Evolutionary conservation across 2,329 filamentous ascomycete species (phyloP).

Genomic region (Arthrocladium fulminans): DNA sequence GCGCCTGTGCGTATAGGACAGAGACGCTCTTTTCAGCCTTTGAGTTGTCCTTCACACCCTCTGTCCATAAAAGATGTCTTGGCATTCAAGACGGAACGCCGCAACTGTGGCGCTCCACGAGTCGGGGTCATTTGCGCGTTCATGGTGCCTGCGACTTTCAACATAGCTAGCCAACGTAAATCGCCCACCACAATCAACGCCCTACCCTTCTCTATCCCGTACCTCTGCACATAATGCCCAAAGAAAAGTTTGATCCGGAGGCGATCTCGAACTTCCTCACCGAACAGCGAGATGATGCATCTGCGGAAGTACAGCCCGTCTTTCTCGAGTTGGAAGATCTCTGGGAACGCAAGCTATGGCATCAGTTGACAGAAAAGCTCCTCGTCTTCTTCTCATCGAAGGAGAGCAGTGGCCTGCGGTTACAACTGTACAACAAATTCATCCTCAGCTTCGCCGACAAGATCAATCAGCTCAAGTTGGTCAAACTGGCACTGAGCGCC

Average conservation of each 20-base stretch:
- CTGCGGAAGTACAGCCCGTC: slow-evolving; percentile 76
- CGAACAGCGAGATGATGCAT: slow-evolving; percentile 78
- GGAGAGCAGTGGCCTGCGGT: slow-evolving; percentile 71
- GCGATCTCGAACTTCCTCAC: slow-evolving; percentile 79
- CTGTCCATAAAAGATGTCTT: no score
- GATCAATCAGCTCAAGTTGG: slow-evolving; percentile 98
- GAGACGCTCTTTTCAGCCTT: no score
- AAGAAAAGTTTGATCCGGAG: slow-evolving; percentile 17
- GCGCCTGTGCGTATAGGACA: no score
- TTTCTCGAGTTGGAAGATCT: slow-evolving; percentile 90
- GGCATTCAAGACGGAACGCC: no score
- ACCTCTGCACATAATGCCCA: slow-evolving; percentile 12
- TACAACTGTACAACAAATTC: slow-evolving; percentile 89
- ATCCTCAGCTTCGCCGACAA: slow-evolving; percentile 94
- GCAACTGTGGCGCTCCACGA: not conserved
- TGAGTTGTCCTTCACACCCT: no score
- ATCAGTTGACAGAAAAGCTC: slow-evolving; percentile 87
- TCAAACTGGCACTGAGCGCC: slow-evolving; percentile 78
- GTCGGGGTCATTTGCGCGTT: slow-evolving; percentile 7
- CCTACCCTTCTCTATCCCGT: not conserved
- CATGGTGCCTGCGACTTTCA: slow-evolving; percentile 3
- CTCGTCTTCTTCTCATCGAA: slow-evolving; percentile 79
- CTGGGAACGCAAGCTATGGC: slow-evolving; percentile 99
- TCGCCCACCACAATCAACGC: not conserved
- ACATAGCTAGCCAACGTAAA: not conserved